Base-by-base conservation (phyloP, 495 filamentous ascomycete genomes). In the Achaetomiella virescens region DNA sequence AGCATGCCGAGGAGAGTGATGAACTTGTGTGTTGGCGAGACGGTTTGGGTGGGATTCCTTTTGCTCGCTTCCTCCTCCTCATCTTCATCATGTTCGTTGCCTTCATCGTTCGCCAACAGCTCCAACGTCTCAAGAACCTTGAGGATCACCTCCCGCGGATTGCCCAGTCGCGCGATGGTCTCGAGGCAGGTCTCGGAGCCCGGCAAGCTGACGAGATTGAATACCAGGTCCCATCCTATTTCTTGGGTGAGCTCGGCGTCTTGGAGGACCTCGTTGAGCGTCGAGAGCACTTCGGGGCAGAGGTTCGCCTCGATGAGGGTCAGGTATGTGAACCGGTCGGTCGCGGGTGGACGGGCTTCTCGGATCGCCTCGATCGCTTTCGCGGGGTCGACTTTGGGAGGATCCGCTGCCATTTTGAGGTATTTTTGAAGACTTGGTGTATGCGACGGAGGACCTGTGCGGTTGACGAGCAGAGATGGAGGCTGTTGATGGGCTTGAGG, bases 221-320 rank as follows among this genome's bases (percentile, higher is more conserved):
- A 85, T 8, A 98, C 87, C 40, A 98, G 71, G 65, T 98, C 93
- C 93, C 93, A 98, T 43, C 93, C 95, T 64, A 98, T 96, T 58
- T 96, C 90, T 44, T 82, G 83, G 1, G 91, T 91, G 50, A 98
- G 78, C 43, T 80, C 81, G 41, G 84, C 81, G 82, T 95, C 87
- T 69, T 95, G 89, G 46, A 97, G 75, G 35, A 95, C 79, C 7
- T 82, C 77, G 63, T 95, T 85, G 40, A 97, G 74, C 3, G 81
- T 77, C 5, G 90, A 88, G 11, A 97, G 77, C 57, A 88, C 82
- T 27, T 84, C 83, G n/a, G 79, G 78, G 12, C 82, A 86, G 18
- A 97, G 75, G 66, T 95, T 88, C 58, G 90, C 86, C 66, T 95
- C 89, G 58, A 97, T 69, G 58, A 97, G 79, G 41, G 90, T 93